These are phyloP conservation scores for Globisporangium echinulatum DNA, from an alignment of 352 stramenopile genomes.

Conservation along the genomic window DNA sequence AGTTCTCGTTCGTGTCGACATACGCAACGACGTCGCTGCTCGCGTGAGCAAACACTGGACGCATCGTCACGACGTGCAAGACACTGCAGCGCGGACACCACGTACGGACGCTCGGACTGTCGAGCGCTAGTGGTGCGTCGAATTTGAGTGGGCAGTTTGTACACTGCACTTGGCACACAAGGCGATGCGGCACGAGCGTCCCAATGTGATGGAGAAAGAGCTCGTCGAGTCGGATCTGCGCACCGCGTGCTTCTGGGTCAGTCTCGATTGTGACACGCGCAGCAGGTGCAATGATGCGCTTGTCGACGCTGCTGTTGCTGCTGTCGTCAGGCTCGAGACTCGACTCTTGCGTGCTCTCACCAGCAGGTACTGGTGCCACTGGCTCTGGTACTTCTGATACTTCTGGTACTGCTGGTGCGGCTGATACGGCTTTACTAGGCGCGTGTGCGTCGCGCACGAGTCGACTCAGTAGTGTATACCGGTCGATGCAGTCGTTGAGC, in stretches of 20 bases:
- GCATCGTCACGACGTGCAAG: slow-evolving; percentile 59
- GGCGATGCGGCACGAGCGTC: slow-evolving; percentile 57
- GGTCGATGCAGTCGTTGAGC: slow-evolving; percentile 79
- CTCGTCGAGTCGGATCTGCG: slow-evolving; percentile 51
- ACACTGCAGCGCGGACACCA: slow-evolving; percentile 80
- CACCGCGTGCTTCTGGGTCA: slow-evolving; percentile 41
- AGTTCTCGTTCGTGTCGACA: slow-evolving; percentile 65
- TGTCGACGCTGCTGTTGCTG: slow-evolving; percentile 13
- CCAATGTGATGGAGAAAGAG: slow-evolving; percentile 76
- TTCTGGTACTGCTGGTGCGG: background rate
- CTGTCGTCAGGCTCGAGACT: slow-evolving; percentile 11
- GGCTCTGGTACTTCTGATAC: background rate
- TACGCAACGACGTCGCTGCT: slow-evolving; percentile 60
- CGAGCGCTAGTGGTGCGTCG: slow-evolving; percentile 44
- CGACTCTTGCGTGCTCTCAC: background rate
- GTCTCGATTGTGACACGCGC: slow-evolving; percentile 47
- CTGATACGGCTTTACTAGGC: no score
- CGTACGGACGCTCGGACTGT: slow-evolving; percentile 40
- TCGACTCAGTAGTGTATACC: slow-evolving; percentile 59
- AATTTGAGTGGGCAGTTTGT: slow-evolving; percentile 71
- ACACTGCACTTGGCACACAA: slow-evolving; percentile 67
- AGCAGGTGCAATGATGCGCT: slow-evolving; percentile 41
- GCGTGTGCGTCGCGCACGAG: slow-evolving; percentile 27
- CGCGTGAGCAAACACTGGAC: slow-evolving; percentile 62
- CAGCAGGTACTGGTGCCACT: background rate